These are phyloP conservation scores for Scheffersomyces quercinus DNA, from an alignment of 1,139 yeast species.

Conservation along the genomic window DNA sequence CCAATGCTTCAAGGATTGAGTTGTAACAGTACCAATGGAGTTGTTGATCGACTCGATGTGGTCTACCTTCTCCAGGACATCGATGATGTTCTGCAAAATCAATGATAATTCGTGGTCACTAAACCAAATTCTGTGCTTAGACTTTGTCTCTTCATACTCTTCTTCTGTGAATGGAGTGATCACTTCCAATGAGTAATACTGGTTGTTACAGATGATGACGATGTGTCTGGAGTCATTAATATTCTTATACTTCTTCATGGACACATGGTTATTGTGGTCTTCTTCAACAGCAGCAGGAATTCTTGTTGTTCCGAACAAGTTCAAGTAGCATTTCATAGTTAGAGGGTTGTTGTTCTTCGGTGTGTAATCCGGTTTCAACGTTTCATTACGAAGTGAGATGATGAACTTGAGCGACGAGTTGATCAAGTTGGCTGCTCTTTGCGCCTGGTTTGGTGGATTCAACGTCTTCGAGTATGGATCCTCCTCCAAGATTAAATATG, in stretches of 20 bases:
- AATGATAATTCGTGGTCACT: slow-evolving; percentile 56
- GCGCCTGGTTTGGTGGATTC: slow-evolving; percentile 64
- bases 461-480: slow-evolving; percentile 62
- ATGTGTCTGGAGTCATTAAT: slow-evolving; percentile 48
- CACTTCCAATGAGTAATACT: slow-evolving; percentile 62
- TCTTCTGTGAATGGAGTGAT: slow-evolving; percentile 39
- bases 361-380: slow-evolving; percentile 57
- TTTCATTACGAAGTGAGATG: slow-evolving; percentile 53
- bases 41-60: slow-evolving; percentile 47
- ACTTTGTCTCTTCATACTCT: slow-evolving; percentile 23
- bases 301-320: slow-evolving; percentile 69
- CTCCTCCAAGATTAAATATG: slow-evolving; percentile 69
- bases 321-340: slow-evolving; percentile 66
- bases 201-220: slow-evolving; percentile 59
- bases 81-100: slow-evolving; percentile 50
- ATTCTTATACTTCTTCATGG: slow-evolving; percentile 28
- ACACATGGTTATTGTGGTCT: slow-evolving; percentile 22
- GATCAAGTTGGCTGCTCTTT: slow-evolving; percentile 65
- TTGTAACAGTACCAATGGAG: slow-evolving; percentile 69
- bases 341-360: slow-evolving; percentile 52
- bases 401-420: slow-evolving; percentile 67
- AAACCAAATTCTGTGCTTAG: slow-evolving; percentile 41
- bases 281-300: slow-evolving; percentile 35
- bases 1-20: slow-evolving; percentile 68
- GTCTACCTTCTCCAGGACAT: slow-evolving; percentile 40